Percentiles rank a stretch among this genome's conserved stretches.
phyloP scores from a whole-genome alignment of 768 basidiomycete genomes.

The Collybiopsis luxurians region DNA sequence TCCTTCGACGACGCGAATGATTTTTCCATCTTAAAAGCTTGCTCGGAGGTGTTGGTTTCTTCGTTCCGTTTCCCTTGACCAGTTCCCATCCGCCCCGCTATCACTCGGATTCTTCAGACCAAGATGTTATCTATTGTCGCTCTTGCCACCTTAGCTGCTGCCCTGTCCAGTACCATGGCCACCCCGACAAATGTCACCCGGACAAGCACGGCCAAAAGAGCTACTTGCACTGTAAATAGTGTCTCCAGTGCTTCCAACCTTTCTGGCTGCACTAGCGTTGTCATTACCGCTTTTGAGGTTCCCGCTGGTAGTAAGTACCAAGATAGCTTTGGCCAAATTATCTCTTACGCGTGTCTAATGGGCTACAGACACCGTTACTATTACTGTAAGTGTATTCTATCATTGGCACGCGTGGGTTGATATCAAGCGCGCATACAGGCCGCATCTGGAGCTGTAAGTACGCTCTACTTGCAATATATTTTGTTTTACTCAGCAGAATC shows the following conservation, averaged over 20 bases:
- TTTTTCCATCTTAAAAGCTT: no score
- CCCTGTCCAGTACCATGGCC: background rate
- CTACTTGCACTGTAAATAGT: constrained; percentile 20
- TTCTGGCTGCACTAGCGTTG: constrained; percentile 16
- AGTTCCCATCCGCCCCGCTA: no score
- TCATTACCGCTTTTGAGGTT: constrained; percentile 17
- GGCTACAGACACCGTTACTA: background rate
- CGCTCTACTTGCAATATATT: background rate
- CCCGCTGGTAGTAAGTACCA: constrained; percentile 10
- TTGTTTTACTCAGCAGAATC: background rate
- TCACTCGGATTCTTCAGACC: background rate
- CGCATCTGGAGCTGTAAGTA: constrained; percentile 2
- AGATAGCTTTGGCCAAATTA: background rate
- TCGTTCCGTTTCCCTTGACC: no score
- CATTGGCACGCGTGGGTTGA: background rate
- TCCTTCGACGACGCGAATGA: no score
- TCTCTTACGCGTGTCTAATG: background rate
- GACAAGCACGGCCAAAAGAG: constrained; percentile 11
- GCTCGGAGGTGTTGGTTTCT: no score
- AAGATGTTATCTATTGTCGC: background rate
- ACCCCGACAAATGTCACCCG: background rate
- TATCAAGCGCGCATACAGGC: background rate
- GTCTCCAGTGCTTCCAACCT: constrained; percentile 13
- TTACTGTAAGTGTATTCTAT: background rate
- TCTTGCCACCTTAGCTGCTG: background rate